phyloP scores from a whole-genome alignment of 2,329 filamentous ascomycete species.

The Chrysoporthe puriensis region DNA sequence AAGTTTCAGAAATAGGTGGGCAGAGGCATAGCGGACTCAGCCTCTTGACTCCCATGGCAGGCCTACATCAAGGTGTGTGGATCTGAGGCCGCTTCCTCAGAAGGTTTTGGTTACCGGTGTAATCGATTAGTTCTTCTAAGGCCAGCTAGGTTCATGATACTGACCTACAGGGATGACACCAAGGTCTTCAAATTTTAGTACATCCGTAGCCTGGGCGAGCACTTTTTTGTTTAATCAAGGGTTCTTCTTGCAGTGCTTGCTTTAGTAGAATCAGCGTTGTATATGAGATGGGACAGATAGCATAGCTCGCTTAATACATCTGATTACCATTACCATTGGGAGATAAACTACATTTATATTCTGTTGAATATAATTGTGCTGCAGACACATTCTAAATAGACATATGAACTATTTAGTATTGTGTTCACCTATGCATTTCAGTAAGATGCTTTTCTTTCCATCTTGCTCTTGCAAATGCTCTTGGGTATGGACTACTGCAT shows the following conservation, averaged over 20 bases:
- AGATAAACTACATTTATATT: background rate
- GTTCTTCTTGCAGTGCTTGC: too few species aligned
- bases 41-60: background rate
- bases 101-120: too few species aligned
- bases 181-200: background rate
- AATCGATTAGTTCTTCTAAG: background rate
- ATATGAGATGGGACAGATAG: background rate
- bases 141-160: background rate
- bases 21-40: background rate
- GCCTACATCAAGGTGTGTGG: background rate
- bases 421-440: background rate
- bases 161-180: background rate
- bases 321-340: background rate
- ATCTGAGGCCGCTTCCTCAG: background rate
- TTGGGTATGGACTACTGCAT: too few species aligned
- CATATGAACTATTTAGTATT: too few species aligned
- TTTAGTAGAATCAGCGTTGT: too few species aligned
- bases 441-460: background rate
- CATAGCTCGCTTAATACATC: background rate
- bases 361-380: too few species aligned
- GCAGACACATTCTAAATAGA: too few species aligned
- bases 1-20: slow-evolving; percentile 18
- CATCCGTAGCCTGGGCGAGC: background rate
- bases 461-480: background rate
- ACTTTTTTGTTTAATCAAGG: too few species aligned